Conservation (phyloP, 495 filamentous ascomycete genomes). For the Penicillium mononematosum region DNA sequence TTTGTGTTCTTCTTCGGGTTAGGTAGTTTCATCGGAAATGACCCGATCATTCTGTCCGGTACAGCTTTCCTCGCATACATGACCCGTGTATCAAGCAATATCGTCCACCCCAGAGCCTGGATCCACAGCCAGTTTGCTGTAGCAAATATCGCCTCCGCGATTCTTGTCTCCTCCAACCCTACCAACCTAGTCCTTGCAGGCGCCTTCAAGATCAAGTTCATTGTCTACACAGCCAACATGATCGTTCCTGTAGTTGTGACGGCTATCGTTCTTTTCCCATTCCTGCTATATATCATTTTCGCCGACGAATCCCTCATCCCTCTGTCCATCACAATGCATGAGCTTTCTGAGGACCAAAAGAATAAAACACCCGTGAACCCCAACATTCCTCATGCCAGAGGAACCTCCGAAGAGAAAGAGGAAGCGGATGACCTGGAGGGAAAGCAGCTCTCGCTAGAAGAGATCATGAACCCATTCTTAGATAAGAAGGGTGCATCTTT, state of each 20-base stretch:
- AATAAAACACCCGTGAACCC: conserved; percentile 59
- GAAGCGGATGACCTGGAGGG: conserved; percentile 33
- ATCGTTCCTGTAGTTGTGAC: conserved; percentile 65
- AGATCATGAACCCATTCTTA: conserved; percentile 69
- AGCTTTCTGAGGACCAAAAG: conserved; percentile 52
- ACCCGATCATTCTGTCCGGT: conserved; percentile 67
- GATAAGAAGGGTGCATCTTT: conserved; percentile 62
- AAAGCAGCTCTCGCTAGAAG: conserved; percentile 58
- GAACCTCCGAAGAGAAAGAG: conserved; percentile 54
- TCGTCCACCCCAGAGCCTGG: conserved; percentile 64
- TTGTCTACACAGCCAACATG: conserved; percentile 67
- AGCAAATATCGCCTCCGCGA: conserved; percentile 66
- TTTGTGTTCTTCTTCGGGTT: conserved; percentile 66
- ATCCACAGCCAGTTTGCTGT: conserved; percentile 67
- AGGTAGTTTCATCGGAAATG: conserved; percentile 66
- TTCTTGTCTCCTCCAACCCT: conserved; percentile 68
- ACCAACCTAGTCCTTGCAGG: conserved; percentile 71
- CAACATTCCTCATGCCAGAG: conserved; percentile 61
- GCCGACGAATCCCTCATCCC: conserved; percentile 61
- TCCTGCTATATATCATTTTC: conserved; percentile 64
- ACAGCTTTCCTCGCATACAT: conserved; percentile 71
- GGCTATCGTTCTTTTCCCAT: conserved; percentile 61
- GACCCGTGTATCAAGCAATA: conserved; percentile 67
- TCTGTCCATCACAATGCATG: conserved; percentile 60
- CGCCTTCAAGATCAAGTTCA: conserved; percentile 64